phyloP scores from a whole-genome alignment of 1,284 basidiomycete species.

The Sanghuangporus sanghuang region DNA sequence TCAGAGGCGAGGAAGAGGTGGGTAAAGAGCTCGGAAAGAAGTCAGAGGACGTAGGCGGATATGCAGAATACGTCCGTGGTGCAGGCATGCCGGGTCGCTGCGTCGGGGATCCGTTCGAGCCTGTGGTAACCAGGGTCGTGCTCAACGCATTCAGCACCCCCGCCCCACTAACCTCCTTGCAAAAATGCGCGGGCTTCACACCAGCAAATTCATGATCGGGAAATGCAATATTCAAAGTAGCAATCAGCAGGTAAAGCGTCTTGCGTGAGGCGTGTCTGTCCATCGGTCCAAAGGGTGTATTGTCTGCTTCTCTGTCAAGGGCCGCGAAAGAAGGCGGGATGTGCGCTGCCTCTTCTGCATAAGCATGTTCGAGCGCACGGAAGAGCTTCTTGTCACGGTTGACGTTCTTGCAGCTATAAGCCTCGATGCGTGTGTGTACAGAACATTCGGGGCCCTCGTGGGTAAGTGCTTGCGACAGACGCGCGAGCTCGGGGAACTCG shows the following conservation, averaged over 20 bases:
- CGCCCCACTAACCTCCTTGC: slow-evolving; percentile 74
- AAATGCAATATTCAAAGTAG: slow-evolving; percentile 95
- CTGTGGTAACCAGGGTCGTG: slow-evolving; percentile 66
- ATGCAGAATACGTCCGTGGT: slow-evolving; percentile 75
- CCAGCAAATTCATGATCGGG: slow-evolving; percentile 97
- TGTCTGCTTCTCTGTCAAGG: slow-evolving; percentile 60
- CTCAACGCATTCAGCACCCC: slow-evolving; percentile 77
- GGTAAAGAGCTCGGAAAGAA: slow-evolving; percentile 71
- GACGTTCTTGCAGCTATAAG: slow-evolving; percentile 97
- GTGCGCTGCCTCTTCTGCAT: slow-evolving; percentile 71
- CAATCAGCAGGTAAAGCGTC: slow-evolving; percentile 91
- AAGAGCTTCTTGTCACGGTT: slow-evolving; percentile 96
- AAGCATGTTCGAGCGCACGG: slow-evolving; percentile 84
- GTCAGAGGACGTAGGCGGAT: slow-evolving; percentile 66
- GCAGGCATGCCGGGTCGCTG: slow-evolving; percentile 58
- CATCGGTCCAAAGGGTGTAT: slow-evolving; percentile 75
- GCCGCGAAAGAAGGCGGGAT: slow-evolving; percentile 69
- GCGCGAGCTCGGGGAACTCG: slow-evolving; percentile 76
- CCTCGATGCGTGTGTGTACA: slow-evolving; percentile 91
- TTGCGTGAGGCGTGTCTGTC: slow-evolving; percentile 76
- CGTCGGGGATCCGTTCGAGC: background rate
- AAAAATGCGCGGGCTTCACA: slow-evolving; percentile 89
- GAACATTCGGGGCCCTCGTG: slow-evolving; percentile 86
- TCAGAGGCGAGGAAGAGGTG: slow-evolving; percentile 61
- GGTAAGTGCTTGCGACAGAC: slow-evolving; percentile 78